Evolutionary conservation across 495 filamentous ascomycete genomes (phyloP), one percentile per base, ranked within the genome.

Genomic region (Xylaria flabelliformis): DNA sequence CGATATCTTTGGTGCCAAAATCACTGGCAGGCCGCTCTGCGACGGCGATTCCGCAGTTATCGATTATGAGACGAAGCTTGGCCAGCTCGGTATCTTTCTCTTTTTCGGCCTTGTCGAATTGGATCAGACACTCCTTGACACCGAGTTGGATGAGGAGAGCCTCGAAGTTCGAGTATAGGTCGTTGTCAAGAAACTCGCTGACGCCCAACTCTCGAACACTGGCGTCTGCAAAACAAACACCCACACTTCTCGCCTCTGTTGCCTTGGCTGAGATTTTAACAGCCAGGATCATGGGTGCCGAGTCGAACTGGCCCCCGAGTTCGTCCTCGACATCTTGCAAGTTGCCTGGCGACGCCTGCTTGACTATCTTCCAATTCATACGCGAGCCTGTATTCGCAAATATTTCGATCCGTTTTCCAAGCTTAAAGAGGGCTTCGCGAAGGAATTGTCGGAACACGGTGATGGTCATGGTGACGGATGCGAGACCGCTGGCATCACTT

Each of bases 111-210:
- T 87, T 88, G 74, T 98, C 95, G 59, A 87, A 79, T 75, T 92
- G 91, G 34, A 99, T 79, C 55, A 99, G 81, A 78, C 94, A 97
- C 82, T 99, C 96, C 81, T 93, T 97, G 50, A 97, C 94, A 13
- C 96, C 97, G 1, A 98, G 87, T 79, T 98, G 97, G 75, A 99
- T 99, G 41, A 99, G 87, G 34, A 98, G 85, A 32, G 94, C 94
- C 83, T 99, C 96, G 70, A 99, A 95, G 79, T 99, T 98, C 53
- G 96, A 98, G 80, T 97, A 99, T 15, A 97, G 85, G 79, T 99
- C 97, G 75, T 98, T 99, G 84, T 99, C 96, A 34, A 97, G 86
- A 76, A 99, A 99, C 79, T 99, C 96, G 85, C 92, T 97, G 48
- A 99, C 94, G 34, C 96, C 96, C 0, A 99, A 88, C 82, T 99